Percentiles rank a stretch among this genome's conserved stretches.
These are phyloP conservation scores for Saturnispora galanensis DNA, from an alignment of 805 yeast genomes.

Conservation along the genomic window DNA sequence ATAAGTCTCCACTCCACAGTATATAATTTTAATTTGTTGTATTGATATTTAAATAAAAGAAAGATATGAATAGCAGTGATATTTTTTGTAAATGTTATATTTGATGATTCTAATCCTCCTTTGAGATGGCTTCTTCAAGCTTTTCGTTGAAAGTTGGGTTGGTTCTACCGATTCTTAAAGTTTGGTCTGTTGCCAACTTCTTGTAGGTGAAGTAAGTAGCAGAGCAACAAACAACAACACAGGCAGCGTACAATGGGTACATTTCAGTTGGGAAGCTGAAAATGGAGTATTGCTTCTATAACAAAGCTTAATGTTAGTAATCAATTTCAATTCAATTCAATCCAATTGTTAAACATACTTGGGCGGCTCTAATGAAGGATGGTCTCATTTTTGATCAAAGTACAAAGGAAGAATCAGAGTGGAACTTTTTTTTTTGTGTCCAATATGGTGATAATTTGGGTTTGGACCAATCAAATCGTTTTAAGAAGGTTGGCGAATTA, in stretches of 20 bases:
- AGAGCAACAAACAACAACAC: conserved; percentile 41
- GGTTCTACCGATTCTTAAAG: conserved; percentile 40
- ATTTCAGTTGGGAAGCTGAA: conserved; percentile 40
- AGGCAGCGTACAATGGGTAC: conserved; percentile 48
- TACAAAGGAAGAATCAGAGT: background rate
- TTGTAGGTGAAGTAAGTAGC: conserved; percentile 44
- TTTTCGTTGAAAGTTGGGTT: conserved; percentile 35
- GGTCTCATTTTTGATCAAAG: conserved; percentile 6
- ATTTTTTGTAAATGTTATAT: background rate
- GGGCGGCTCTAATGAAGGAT: conserved; percentile 5
- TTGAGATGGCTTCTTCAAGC: conserved; percentile 26
- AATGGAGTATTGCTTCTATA: conserved; percentile 16
- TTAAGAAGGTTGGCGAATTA: too few species aligned
- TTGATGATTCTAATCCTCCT: conserved; percentile 5
- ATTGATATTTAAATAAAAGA: background rate
- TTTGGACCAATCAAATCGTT: too few species aligned
- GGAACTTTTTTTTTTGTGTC: background rate
- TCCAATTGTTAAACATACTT: background rate
- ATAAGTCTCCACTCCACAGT: background rate
- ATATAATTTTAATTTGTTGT: too few species aligned
- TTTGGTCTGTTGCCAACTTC: conserved; percentile 38
- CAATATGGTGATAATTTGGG: background rate
- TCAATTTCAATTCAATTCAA: background rate
- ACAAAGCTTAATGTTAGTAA: background rate
- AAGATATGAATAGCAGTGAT: background rate